Base-by-base conservation (phyloP, 139 green algal species). In the Zygnema circumcarinatum region DNA sequence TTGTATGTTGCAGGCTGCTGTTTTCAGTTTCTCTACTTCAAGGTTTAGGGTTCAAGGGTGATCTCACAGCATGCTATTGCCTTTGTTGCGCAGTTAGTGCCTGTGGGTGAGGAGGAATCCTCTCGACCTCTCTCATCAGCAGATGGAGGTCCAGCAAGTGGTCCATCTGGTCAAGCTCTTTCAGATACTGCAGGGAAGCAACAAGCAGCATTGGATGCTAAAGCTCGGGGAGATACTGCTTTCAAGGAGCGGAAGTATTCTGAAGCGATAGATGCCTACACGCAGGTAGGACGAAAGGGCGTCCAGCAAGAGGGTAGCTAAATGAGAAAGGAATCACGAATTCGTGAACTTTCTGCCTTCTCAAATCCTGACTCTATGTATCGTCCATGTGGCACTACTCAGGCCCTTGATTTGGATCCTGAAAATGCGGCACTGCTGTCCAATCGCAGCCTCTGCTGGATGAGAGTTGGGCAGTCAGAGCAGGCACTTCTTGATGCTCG, bases 391-490 rank as follows among this genome's bases (percentile, higher is more conserved):
- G 25, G 25, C 54, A 25, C 54, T 29, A 25, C 54, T 29, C 54
- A 88, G 79, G 32, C 84, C 1, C 0, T 89, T 2, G 84, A 88
- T 16, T 42, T 89, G 1, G 53, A 87, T 47, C 41, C 52, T 2
- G 33, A 89, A 32, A 89, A 89, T 25, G 84, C 81, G 32, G 62
- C 84, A 1, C 2, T 89, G 0, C 35, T 88, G n/a, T 89, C 84
- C 20, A 89, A 89, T 54, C 76, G 84, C 25, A 89, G 84, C 39
- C n/a, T 89, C 35, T 88, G 84, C 76, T 89, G 84, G 84, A 76
- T 89, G 76, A 53, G 84, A 29, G n/a, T 89, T 31, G 79, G 40
- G 1, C 84, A 89, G 36, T 39, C 84, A 41, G 82, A 88, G 38
- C 82, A 85, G 2, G 84, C 84, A 21, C 76, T 89, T 2, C 33